Evolutionary conservation across 192 early-diverging fungal species (phyloP), one percentile per base, ranked within the genome.

Genomic region (Lobosporangium transversale): DNA sequence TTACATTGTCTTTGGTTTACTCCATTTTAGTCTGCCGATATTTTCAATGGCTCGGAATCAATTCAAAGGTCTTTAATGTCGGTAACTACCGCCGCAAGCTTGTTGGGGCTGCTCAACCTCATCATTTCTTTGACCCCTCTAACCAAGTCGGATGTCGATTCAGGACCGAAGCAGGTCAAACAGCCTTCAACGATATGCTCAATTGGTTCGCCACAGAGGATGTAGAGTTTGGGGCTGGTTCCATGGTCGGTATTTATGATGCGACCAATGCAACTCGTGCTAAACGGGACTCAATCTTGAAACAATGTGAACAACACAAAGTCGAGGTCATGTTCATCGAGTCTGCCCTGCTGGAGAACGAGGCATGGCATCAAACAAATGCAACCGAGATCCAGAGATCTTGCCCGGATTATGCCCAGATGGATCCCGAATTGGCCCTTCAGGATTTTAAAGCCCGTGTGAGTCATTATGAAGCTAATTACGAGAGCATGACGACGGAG

Each of bases 271-370:
- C 95, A 23, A 99, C 97, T 5, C 80, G 70, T 8, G 88, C 90
- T 23, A 83, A 96, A 55, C 82, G 98, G 57, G 69, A 84, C 58
- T 79, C 87, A 66, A 83, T 98, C 23, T 67, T 89, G n/a, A 85
- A 94, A 20, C 68, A 83, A 29, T 93, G 91, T 65, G 78, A 83
- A 8, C 82, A 84, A 59, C 76, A 91, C 30, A 86, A 90, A 52
- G 84, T 98, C 61, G 89, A 98, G 54, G 93, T 97, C 20, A 91
- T 99, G 84, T 99, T 99, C 69, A 92, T 98, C 58, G 98, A 99
- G 78, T 93, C 89, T 45, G 87, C 97, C 62, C 98, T 95, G 7
- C 14, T 40, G 79, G 92, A 96, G 62, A 92, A 96, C 66, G 87
- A 90, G 57, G 89, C 93, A 12, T 75, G 98, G 33, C 84, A 97